Evolutionary conservation across 1,139 yeast genomes (phyloP).

Genomic region (Pichia sp.): DNA sequence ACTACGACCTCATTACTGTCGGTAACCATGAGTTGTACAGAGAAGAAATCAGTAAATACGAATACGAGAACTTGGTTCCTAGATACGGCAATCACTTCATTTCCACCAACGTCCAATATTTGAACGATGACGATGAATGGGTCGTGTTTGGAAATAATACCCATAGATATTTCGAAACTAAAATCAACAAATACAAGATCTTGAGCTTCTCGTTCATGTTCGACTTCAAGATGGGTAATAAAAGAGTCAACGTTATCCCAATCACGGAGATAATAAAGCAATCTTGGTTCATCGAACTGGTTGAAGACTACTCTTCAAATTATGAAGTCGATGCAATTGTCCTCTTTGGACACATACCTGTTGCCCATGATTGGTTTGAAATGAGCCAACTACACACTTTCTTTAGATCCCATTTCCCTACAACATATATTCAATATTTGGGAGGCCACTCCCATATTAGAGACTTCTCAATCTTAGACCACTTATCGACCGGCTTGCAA

Average conservation of each 20-base stretch:
- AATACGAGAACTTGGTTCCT: constrained; percentile 54
- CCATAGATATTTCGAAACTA: constrained; percentile 62
- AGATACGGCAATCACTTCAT: constrained; percentile 65
- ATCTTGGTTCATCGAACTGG: constrained; percentile 59
- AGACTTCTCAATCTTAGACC: constrained; percentile 71
- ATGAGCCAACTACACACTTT: constrained; percentile 46
- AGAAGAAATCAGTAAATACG: constrained; percentile 63
- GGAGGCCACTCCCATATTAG: constrained; percentile 96
- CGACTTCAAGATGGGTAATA: constrained; percentile 62
- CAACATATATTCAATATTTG: constrained; percentile 69
- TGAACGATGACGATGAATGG: constrained; percentile 43
- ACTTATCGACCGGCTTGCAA: constrained; percentile 67
- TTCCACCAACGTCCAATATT: constrained; percentile 75
- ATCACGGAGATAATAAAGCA: constrained; percentile 52
- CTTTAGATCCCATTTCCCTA: constrained; percentile 57
- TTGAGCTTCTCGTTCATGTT: constrained; percentile 78
- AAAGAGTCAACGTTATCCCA: constrained; percentile 59
- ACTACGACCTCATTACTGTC: constrained; percentile 75
- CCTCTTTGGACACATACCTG: constrained; percentile 79
- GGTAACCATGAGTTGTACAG: constrained; percentile 91
- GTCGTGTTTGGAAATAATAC: constrained; percentile 65
- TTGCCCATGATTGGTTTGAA: constrained; percentile 54
- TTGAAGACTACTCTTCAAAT: constrained; percentile 38
- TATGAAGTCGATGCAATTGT: constrained; percentile 60
- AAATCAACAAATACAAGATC: constrained; percentile 46